Evolutionary conservation across 192 early-diverging fungal species (phyloP).

Genomic region (Gigaspora rosea): DNA sequence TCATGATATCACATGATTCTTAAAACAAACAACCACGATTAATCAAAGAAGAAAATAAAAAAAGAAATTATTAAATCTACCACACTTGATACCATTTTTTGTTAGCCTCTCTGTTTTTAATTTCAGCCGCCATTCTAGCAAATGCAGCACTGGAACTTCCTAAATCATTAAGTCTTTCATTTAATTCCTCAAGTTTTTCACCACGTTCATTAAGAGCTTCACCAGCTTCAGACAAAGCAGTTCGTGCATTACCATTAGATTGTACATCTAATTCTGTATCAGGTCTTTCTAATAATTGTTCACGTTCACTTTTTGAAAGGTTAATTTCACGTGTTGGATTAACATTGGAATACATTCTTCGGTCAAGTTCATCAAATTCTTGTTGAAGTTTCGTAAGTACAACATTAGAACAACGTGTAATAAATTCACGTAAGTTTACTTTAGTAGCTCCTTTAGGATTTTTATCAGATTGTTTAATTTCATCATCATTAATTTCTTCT

Average conservation of each 20-base stretch:
- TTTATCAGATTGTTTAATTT: too few species aligned
- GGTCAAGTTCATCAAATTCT: conserved; percentile 5
- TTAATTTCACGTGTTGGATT: background rate
- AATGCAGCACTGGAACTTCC: conserved; percentile 55
- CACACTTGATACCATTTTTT: background rate
- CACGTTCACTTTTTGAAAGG: background rate
- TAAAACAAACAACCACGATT: background rate
- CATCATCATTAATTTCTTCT: too few species aligned
- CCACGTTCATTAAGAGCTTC: conserved; percentile 66
- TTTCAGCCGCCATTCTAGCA: conserved; percentile 55
- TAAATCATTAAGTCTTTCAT: conserved; percentile 61
- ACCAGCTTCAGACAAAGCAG: conserved; percentile 34
- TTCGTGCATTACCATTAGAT: background rate
- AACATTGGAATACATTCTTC: background rate
- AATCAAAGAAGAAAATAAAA: background rate
- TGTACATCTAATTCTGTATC: background rate
- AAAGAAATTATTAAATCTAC: background rate
- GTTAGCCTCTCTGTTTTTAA: conserved; percentile 48
- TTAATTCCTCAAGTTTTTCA: conserved; percentile 57
- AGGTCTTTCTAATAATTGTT: background rate
- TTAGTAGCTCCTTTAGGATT: too few species aligned
- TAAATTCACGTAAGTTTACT: background rate
- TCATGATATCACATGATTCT: too few species aligned
- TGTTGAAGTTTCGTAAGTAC: background rate
- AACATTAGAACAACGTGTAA: background rate